These are phyloP conservation scores for Chrysoporthe puriensis DNA, from an alignment of 2,329 filamentous ascomycete species.

Conservation along the genomic window DNA sequence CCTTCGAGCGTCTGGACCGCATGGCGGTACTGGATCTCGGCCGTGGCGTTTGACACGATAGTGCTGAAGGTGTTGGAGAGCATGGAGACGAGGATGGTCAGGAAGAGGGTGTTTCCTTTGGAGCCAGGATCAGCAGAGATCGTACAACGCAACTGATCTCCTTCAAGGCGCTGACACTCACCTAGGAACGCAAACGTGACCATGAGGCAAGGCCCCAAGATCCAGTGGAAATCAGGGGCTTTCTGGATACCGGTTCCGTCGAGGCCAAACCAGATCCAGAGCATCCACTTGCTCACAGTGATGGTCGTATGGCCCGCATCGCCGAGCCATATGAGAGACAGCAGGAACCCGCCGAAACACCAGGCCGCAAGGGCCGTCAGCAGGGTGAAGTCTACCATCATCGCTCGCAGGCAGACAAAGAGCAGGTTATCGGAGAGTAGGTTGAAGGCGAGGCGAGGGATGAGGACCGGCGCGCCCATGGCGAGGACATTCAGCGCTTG, in stretches of 20 bases:
- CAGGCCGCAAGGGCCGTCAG: constrained; percentile 75
- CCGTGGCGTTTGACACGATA: constrained; percentile 74
- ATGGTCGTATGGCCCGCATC: constrained; percentile 64
- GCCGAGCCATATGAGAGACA: constrained; percentile 79
- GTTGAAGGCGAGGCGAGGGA: constrained; percentile 82
- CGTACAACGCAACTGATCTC: not conserved
- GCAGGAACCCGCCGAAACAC: constrained; percentile 79
- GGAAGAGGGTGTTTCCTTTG: constrained; percentile 76
- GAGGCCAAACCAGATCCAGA: constrained; percentile 90
- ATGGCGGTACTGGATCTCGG: constrained; percentile 82
- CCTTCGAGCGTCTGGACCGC: constrained; percentile 84
- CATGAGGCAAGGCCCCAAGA: constrained; percentile 81
- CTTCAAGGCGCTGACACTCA: constrained; percentile 1
- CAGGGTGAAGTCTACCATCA: constrained; percentile 85
- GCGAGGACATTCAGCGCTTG: constrained; percentile 80
- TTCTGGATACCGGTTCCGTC: constrained; percentile 69
- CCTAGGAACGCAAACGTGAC: constrained; percentile 80
- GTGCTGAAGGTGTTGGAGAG: constrained; percentile 82
- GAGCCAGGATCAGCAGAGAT: not conserved
- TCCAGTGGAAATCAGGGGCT: constrained; percentile 72
- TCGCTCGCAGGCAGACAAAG: constrained; percentile 78
- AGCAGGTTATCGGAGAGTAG: constrained; percentile 82
- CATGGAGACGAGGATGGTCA: constrained; percentile 89
- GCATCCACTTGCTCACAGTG: constrained; percentile 87
- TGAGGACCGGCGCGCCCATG: constrained; percentile 75